Conservation (phyloP, 805 yeast species). For the Ogataea kodamae region DNA sequence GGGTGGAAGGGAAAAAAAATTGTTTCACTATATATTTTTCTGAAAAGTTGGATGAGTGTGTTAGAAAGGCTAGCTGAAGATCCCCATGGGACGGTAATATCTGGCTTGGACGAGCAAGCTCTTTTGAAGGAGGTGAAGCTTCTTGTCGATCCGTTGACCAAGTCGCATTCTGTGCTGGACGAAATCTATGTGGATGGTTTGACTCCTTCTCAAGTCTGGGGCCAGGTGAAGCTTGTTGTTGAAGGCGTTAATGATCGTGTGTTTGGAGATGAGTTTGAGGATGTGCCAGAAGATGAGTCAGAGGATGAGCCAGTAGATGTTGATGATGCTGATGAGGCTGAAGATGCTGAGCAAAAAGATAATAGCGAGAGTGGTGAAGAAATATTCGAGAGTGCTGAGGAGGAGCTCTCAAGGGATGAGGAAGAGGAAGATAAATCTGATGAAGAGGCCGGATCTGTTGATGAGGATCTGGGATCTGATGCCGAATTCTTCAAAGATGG, state of each 20-base stretch:
- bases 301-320: conserved; percentile 25
- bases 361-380: conserved; percentile 19
- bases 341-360: conserved; percentile 24
- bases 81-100: conserved; percentile 21
- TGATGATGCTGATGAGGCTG: conserved; percentile 19
- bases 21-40: conserved; percentile 5
- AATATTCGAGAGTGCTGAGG: conserved; percentile 19
- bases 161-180: conserved; percentile 59
- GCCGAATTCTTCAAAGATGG: conserved; percentile 21
- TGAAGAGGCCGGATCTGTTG: conserved; percentile 25
- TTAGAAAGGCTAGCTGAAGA: conserved; percentile 17
- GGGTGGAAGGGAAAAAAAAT: conserved; percentile 3
- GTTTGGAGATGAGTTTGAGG: conserved; percentile 34
- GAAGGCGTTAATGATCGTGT: conserved; percentile 72
- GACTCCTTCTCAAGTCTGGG: conserved; percentile 90
- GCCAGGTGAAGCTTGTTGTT: conserved; percentile 80
- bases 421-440: conserved; percentile 15
- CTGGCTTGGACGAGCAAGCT: conserved; percentile 13
- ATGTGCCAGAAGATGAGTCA: conserved; percentile 8
- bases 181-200: conserved; percentile 81
- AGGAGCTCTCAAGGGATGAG: conserved; percentile 26
- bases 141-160: conserved; percentile 53
- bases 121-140: conserved; percentile 39
- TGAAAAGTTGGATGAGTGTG: conserved; percentile 6
- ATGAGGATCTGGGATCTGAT: conserved; percentile 23